Evolutionary conservation across 495 filamentous ascomycete genomes (phyloP).

Genomic region (Penicillium herquei): DNA sequence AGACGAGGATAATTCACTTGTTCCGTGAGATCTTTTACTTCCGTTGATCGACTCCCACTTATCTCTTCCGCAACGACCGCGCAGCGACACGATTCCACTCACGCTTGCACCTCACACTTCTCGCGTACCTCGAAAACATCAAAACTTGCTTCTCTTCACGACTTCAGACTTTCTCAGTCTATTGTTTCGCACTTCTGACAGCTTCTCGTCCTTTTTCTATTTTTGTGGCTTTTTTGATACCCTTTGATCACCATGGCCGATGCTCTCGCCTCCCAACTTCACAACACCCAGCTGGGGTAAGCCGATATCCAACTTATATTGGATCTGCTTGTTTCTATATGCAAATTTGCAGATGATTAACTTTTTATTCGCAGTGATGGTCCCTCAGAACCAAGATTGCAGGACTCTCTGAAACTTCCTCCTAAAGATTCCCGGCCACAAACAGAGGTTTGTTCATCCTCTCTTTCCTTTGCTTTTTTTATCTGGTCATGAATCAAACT

Average conservation of each 20-base stretch:
- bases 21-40: background rate
- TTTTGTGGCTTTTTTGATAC: slow-evolving; percentile 3
- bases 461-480: background rate
- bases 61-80: background rate
- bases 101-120: background rate
- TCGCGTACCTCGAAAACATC: background rate
- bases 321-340: background rate
- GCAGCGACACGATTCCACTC: background rate
- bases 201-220: background rate
- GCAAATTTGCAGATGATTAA: background rate
- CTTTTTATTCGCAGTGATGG: slow-evolving; percentile 45
- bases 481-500: slow-evolving; percentile 8
- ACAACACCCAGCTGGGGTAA: slow-evolving; percentile 70
- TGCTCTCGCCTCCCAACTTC: slow-evolving; percentile 65
- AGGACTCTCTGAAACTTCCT: slow-evolving; percentile 72
- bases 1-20: background rate
- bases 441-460: slow-evolving; percentile 71
- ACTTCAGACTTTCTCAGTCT: too few species aligned
- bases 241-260: slow-evolving; percentile 49
- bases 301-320: slow-evolving; percentile 7
- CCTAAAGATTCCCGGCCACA: slow-evolving; percentile 84
- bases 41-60: background rate
- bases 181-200: background rate
- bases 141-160: background rate
- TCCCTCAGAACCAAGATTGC: slow-evolving; percentile 67